phyloP scores from a whole-genome alignment of 495 filamentous ascomycete species.

The Tuber microsphaerosporum region DNA sequence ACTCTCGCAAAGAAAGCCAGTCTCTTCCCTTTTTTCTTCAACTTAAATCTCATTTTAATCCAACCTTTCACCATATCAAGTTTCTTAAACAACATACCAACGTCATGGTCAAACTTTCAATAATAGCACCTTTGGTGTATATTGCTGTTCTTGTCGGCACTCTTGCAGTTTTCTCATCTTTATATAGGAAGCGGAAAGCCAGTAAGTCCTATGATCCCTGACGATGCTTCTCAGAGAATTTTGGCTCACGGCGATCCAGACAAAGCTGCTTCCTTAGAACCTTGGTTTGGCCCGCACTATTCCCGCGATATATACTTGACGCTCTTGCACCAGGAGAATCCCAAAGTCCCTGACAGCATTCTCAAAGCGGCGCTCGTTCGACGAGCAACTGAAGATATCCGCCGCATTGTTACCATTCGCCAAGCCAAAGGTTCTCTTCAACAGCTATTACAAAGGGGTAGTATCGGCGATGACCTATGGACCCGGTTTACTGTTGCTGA shows the following conservation, averaged over 20 bases:
- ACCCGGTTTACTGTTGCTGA: slow-evolving; percentile 84
- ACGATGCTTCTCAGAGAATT: not conserved
- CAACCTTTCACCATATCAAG: slow-evolving; percentile 1
- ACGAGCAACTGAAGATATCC: slow-evolving; percentile 84
- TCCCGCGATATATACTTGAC: slow-evolving; percentile 91
- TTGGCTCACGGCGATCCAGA: slow-evolving; percentile 44
- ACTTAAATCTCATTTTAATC: not conserved
- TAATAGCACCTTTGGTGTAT: slow-evolving; percentile 58
- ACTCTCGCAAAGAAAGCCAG: not conserved
- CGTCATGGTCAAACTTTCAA: slow-evolving; percentile 37
- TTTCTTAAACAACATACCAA: slow-evolving; percentile 3
- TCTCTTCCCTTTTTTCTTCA: not conserved
- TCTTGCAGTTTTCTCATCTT: slow-evolving; percentile 78
- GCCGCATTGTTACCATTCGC: slow-evolving; percentile 76
- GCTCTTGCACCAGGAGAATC: slow-evolving; percentile 74
- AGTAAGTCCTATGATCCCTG: slow-evolving; percentile 50
- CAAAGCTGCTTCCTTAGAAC: slow-evolving; percentile 70
- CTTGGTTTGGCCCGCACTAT: slow-evolving; percentile 86
- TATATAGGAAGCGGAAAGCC: slow-evolving; percentile 90
- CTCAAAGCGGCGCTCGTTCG: slow-evolving; percentile 84
- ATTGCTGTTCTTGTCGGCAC: slow-evolving; percentile 78
- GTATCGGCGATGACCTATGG: slow-evolving; percentile 93
- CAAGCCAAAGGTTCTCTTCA: slow-evolving; percentile 77
- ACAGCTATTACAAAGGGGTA: slow-evolving; percentile 74
- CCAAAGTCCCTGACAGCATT: slow-evolving; percentile 69